phyloP scores from a whole-genome alignment of 352 stramenopile species.

The Phytophthora foliorum region DNA sequence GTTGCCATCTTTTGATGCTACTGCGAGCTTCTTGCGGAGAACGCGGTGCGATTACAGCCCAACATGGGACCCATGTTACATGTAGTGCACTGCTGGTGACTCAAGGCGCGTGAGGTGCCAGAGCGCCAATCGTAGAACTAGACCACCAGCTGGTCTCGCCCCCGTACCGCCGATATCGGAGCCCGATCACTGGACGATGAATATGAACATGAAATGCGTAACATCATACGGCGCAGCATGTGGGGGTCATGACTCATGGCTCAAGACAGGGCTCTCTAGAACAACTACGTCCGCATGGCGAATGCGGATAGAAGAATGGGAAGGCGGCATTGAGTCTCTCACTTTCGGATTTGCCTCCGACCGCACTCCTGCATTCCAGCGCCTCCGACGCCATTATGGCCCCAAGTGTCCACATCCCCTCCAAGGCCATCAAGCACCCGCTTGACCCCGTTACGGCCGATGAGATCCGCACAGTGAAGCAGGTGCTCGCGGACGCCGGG shows the following conservation, averaged over 20 bases:
- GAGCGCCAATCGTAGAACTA: slow-evolving; percentile 28
- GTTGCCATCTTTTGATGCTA: too few species aligned
- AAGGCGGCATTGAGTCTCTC: slow-evolving; percentile 15
- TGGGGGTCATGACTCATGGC: background rate
- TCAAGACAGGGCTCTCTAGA: too few species aligned
- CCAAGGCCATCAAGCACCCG: slow-evolving; percentile 43
- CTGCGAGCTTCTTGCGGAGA: too few species aligned
- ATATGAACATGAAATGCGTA: slow-evolving; percentile 27
- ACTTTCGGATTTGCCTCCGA: slow-evolving; percentile 39
- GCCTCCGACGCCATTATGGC: slow-evolving; percentile 24
- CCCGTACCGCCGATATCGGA: slow-evolving; percentile 21
- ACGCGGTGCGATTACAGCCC: too few species aligned
- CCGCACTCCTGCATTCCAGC: slow-evolving; percentile 12
- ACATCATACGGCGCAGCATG: slow-evolving; percentile 20
- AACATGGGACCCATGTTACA: too few species aligned
- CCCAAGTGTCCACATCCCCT: slow-evolving; percentile 32
- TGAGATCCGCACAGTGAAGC: slow-evolving; percentile 54
- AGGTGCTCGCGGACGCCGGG: slow-evolving; percentile 51
- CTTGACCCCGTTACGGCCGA: slow-evolving; percentile 58
- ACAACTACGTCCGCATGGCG: slow-evolving; percentile 2
- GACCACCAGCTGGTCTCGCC: slow-evolving; percentile 14
- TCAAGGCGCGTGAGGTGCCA: slow-evolving; percentile 11
- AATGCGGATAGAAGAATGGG: slow-evolving; percentile 1
- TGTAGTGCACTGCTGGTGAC: slow-evolving; percentile 1
- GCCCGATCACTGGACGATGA: slow-evolving; percentile 21